phyloP scores from a whole-genome alignment of 2,329 filamentous ascomycete species.

The Pseudogymnoascus sp. region DNA sequence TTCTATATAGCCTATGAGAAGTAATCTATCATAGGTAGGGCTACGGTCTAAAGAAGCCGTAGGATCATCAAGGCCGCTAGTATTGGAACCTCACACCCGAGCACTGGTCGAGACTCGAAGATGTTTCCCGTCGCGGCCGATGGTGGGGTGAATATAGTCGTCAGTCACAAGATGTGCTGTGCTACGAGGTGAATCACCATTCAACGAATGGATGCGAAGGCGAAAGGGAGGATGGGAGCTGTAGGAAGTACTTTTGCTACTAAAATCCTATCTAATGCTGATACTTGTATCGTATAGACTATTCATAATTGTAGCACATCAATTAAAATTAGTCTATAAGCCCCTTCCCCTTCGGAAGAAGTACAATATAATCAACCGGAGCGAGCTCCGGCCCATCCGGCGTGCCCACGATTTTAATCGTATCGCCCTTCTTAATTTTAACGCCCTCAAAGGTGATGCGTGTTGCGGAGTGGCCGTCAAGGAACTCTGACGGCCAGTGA shows the following conservation, averaged over 20 bases:
- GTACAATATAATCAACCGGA: constrained; percentile 57
- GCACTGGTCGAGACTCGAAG: constrained; percentile 47
- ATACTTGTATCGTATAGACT: background rate
- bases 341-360: constrained; percentile 49
- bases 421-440: constrained; percentile 41
- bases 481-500: constrained; percentile 46
- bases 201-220: background rate
- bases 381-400: constrained; percentile 55
- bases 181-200: background rate
- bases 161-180: background rate
- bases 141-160: background rate
- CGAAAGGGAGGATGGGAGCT: background rate
- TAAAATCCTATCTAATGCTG: background rate
- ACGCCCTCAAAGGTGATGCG: constrained; percentile 50
- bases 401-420: constrained; percentile 46
- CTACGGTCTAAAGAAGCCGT: constrained; percentile 38
- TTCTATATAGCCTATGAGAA: constrained; percentile 29
- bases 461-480: constrained; percentile 59
- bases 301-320: background rate
- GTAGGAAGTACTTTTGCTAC: background rate
- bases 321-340: constrained; percentile 42
- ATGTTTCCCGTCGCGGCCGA: constrained; percentile 50
- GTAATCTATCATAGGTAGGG: constrained; percentile 50
- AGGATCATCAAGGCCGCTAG: too few species aligned
- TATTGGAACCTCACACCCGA: too few species aligned